These are phyloP conservation scores for Aspergillus pseudotamarii DNA, from an alignment of 2,329 filamentous ascomycete genomes.

Conservation along the genomic window DNA sequence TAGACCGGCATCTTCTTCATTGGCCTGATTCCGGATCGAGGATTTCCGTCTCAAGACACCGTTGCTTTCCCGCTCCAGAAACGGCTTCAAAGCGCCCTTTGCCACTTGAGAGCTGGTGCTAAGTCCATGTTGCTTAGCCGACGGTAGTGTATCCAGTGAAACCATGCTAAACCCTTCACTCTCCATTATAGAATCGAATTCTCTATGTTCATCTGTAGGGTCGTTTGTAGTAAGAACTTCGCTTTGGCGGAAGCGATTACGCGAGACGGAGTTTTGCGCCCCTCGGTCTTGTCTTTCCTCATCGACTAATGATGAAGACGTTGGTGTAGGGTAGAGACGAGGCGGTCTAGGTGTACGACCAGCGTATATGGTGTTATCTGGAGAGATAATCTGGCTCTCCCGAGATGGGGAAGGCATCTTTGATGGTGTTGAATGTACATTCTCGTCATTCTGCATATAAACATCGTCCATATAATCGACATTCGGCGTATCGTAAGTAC, in stretches of 20 bases:
- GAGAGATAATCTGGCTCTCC: slow-evolving; percentile 29
- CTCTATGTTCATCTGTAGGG: slow-evolving; percentile 46
- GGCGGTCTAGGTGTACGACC: slow-evolving; percentile 36
- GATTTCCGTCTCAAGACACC: slow-evolving; percentile 31
- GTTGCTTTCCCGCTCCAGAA: slow-evolving; percentile 32
- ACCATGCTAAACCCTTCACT: slow-evolving; percentile 63
- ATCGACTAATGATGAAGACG: slow-evolving; percentile 42
- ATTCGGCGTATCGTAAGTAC: slow-evolving; percentile 34
- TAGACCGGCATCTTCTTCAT: slow-evolving; percentile 17
- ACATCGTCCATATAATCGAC: slow-evolving; percentile 32
- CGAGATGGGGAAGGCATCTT: slow-evolving; percentile 38
- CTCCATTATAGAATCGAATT: slow-evolving; percentile 59
- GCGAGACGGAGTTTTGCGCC: slow-evolving; percentile 1
- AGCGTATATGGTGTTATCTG: slow-evolving; percentile 37
- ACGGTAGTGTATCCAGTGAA: slow-evolving; percentile 56
- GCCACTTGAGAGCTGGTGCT: slow-evolving; percentile 33
- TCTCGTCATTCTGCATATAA: slow-evolving; percentile 27
- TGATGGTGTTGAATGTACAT: slow-evolving; percentile 37
- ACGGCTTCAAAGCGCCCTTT: slow-evolving; percentile 30
- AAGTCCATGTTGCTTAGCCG: slow-evolving; percentile 47
- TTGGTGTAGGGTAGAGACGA: slow-evolving; percentile 44
- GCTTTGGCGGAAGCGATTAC: slow-evolving; percentile 5
- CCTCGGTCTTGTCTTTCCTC: slow-evolving; percentile 34
- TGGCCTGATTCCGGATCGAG: slow-evolving; percentile 22
- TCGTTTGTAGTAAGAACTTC: slow-evolving; percentile 25